Conservation (phyloP, 2,329 filamentous ascomycete species). For the Aspergillus persii region DNA sequence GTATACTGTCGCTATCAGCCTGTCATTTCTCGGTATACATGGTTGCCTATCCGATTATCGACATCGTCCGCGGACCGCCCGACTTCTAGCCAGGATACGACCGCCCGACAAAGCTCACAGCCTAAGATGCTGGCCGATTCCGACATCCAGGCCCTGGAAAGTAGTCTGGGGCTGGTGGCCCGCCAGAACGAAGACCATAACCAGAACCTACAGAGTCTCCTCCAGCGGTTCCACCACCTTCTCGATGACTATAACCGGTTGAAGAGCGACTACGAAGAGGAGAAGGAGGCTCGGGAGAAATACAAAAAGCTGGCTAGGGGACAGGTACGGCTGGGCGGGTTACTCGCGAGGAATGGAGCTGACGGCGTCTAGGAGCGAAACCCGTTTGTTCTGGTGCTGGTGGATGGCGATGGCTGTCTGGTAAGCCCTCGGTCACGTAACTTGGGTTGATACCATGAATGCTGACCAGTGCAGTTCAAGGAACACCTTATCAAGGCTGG, state of each 20-base stretch:
- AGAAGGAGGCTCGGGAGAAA: slow-evolving; percentile 52
- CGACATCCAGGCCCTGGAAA: slow-evolving; percentile 17
- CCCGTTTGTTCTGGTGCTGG: slow-evolving; percentile 59
- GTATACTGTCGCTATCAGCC: too few species aligned
- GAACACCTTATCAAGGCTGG: slow-evolving; percentile 50
- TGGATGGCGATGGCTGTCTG: slow-evolving; percentile 62
- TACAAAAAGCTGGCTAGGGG: slow-evolving; percentile 55
- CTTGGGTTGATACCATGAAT: slow-evolving; percentile 53
- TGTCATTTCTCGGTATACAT: not conserved
- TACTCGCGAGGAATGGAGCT: not conserved
- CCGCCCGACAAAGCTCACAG: not conserved
- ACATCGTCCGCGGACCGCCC: not conserved
- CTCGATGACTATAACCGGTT: slow-evolving; percentile 56
- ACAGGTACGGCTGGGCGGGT: slow-evolving; percentile 29
- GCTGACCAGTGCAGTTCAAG: slow-evolving; percentile 60
- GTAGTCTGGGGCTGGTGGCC: slow-evolving; percentile 9
- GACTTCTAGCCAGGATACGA: not conserved
- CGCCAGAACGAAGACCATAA: slow-evolving; percentile 29
- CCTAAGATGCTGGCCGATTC: slow-evolving; percentile 18
- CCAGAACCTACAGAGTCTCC: slow-evolving; percentile 30
- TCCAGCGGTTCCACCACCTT: slow-evolving; percentile 45
- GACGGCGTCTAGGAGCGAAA: slow-evolving; percentile 45
- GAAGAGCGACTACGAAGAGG: slow-evolving; percentile 58
- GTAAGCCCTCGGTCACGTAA: slow-evolving; percentile 13
- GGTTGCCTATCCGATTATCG: not conserved